A percentile compares a stretch with the other conserved stretches of the same genome.
Conservation (phyloP, 441 rosid species). For the Raphanus hybrid region DNA sequence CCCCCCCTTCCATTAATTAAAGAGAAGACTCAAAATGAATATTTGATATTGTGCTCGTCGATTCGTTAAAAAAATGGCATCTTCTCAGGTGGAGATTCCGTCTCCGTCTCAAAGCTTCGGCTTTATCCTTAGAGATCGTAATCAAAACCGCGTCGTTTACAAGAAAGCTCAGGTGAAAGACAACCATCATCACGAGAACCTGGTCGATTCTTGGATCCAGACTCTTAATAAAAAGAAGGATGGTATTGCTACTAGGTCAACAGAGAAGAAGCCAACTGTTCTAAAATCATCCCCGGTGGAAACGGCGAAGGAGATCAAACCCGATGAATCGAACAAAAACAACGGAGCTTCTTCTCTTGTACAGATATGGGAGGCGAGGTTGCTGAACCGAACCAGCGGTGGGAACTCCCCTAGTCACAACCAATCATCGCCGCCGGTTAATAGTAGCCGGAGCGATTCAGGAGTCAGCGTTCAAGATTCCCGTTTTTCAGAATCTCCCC, state of each 20-base stretch:
- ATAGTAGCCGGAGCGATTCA: constrained; percentile 28
- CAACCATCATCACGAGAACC: background rate
- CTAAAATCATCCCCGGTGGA: background rate
- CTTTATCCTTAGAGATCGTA: constrained; percentile 67
- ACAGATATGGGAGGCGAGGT: constrained; percentile 89
- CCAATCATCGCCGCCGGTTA: constrained; percentile 33
- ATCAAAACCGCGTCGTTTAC: constrained; percentile 44
- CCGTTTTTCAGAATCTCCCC: background rate
- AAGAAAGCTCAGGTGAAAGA: constrained; percentile 59
- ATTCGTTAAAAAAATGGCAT: constrained; percentile 52
- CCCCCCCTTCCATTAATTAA: too few relatives aligned
- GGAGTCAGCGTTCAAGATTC: constrained; percentile 35
- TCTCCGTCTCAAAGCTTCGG: constrained; percentile 58
- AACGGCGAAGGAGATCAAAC: background rate
- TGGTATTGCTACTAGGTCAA: background rate
- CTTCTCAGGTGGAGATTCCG: constrained; percentile 67
- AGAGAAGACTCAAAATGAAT: too few relatives aligned
- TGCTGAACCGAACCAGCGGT: constrained; percentile 48
- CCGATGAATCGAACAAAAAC: constrained; percentile 21
- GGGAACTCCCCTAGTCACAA: constrained; percentile 36
- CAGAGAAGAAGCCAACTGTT: background rate
- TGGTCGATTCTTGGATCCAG: constrained; percentile 39
- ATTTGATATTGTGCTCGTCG: too few relatives aligned
- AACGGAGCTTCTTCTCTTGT: constrained; percentile 84
- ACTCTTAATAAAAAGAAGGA: background rate